phyloP scores from a whole-genome alignment of 2,329 filamentous ascomycete species.

The Trichoderma sp. region DNA sequence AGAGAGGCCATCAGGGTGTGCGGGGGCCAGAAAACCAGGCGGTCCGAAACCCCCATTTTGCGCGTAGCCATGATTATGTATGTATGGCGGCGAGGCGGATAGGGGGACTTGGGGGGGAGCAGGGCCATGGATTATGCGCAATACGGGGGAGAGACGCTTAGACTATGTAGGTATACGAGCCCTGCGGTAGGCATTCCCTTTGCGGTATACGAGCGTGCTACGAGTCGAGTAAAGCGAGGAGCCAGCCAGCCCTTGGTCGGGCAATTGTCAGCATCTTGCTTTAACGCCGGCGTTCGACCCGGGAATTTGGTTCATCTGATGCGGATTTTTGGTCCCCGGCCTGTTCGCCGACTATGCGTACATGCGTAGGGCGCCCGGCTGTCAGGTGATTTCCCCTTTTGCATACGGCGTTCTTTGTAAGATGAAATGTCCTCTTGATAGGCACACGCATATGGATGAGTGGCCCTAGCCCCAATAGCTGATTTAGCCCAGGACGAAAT shows the following conservation, averaged over 20 bases:
- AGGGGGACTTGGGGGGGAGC: not conserved
- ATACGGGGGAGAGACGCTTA: not conserved
- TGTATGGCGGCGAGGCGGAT: not conserved
- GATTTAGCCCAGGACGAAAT: not conserved
- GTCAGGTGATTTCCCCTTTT: constrained; percentile 11
- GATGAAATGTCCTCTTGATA: not conserved
- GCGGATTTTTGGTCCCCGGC: constrained; percentile 4
- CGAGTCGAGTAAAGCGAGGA: not conserved
- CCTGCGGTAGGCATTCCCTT: not conserved
- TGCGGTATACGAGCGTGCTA: not conserved
- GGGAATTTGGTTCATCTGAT: constrained; percentile 23
- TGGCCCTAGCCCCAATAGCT: not conserved
- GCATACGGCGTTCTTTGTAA: not conserved
- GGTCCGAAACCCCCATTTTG: not conserved
- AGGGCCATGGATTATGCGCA: constrained; percentile 9
- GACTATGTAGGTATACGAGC: not conserved
- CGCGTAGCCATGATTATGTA: constrained; percentile 12
- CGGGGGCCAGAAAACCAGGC: not conserved
- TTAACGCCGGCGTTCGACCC: constrained; percentile 20
- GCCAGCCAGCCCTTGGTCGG: constrained; percentile 13
- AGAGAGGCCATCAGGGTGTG: constrained; percentile 32
- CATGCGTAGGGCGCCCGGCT: not conserved
- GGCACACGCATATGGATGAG: not conserved
- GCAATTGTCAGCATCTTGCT: constrained; percentile 27
- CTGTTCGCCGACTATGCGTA: constrained; percentile 2